These are phyloP conservation scores for Pseudophaeomoniella oleicola DNA, from an alignment of 2,329 filamentous ascomycete genomes.

Conservation along the genomic window DNA sequence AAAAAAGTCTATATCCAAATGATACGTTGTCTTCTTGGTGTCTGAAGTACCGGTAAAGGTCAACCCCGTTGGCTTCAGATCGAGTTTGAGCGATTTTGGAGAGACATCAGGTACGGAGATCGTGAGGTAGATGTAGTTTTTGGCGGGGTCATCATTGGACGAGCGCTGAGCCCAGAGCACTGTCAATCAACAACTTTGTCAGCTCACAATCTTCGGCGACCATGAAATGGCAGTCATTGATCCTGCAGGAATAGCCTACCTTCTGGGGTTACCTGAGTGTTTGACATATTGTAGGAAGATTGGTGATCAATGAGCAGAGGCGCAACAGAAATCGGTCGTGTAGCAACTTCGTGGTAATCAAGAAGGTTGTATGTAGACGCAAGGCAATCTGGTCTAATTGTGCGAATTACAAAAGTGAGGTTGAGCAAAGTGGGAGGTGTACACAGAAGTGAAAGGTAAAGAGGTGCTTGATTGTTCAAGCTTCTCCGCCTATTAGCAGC, in stretches of 20 bases:
- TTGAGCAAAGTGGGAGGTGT: too few relatives aligned
- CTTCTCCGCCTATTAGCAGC: background rate
- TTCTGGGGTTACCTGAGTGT: constrained; percentile 27
- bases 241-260: constrained; percentile 24
- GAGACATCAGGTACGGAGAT: constrained; percentile 79
- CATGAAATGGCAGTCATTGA: too few relatives aligned
- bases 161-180: constrained; percentile 98
- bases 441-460: background rate
- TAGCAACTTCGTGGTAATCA: too few relatives aligned
- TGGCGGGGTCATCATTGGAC: constrained; percentile 58
- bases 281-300: constrained; percentile 15
- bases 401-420: too few relatives aligned
- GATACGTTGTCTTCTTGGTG: constrained; percentile 75
- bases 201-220: too few relatives aligned
- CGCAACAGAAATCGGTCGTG: too few relatives aligned
- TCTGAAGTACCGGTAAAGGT: constrained; percentile 71
- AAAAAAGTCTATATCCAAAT: constrained; percentile 75
- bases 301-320: too few relatives aligned
- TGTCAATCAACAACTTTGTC: too few relatives aligned
- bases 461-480: background rate
- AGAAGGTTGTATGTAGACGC: too few relatives aligned
- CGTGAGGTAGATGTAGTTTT: constrained; percentile 92
- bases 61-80: constrained; percentile 63
- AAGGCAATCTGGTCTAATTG: too few relatives aligned
- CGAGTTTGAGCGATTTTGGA: constrained; percentile 60